A percentile compares a stretch with the other conserved stretches of the same genome.
phyloP scores from a whole-genome alignment of 208 protist genomes.

The Leishmania aethiopica region DNA sequence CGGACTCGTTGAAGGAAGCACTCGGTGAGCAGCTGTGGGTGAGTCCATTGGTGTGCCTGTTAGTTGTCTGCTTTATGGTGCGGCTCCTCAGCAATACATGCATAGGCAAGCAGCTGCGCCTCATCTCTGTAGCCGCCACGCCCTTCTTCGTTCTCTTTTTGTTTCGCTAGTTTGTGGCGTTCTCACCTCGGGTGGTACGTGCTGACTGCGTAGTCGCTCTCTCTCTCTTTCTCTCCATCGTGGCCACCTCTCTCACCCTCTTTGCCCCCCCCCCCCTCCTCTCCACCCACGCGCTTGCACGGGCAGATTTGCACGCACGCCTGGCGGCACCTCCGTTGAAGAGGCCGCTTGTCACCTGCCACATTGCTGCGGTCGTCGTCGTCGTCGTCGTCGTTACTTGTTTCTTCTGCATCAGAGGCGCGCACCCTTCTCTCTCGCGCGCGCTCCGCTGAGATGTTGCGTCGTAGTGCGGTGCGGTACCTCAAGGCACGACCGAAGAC shows the following conservation, averaged over 20 bases:
- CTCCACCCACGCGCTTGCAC: neutral
- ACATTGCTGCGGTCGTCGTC: neutral
- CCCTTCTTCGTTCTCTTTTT: conserved; percentile 1
- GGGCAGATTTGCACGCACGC: too few species aligned
- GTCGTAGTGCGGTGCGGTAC: conserved; percentile 22
- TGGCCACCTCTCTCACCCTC: neutral
- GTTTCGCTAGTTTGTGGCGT: neutral
- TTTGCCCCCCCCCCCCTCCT: neutral
- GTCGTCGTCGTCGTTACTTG: neutral
- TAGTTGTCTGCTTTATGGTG: neutral
- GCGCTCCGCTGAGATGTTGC: conserved; percentile 39
- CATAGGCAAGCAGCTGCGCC: neutral
- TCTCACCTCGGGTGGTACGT: neutral
- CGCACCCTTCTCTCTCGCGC: neutral
- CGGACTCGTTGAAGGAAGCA: neutral
- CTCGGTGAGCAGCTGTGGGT: neutral
- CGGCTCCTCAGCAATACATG: neutral
- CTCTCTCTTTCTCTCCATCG: neutral
- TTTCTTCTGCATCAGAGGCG: neutral
- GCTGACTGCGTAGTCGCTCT: neutral
- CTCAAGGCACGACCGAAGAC: conserved; percentile 80
- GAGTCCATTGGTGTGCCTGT: neutral
- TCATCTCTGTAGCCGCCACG: neutral
- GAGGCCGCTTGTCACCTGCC: neutral
- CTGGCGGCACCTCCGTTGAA: neutral